A percentile compares a stretch with the other conserved stretches of the same genome.
These are phyloP conservation scores for Aspergillus oerlinghausenensis DNA, from an alignment of 2,329 filamentous ascomycete genomes.

Conservation along the genomic window DNA sequence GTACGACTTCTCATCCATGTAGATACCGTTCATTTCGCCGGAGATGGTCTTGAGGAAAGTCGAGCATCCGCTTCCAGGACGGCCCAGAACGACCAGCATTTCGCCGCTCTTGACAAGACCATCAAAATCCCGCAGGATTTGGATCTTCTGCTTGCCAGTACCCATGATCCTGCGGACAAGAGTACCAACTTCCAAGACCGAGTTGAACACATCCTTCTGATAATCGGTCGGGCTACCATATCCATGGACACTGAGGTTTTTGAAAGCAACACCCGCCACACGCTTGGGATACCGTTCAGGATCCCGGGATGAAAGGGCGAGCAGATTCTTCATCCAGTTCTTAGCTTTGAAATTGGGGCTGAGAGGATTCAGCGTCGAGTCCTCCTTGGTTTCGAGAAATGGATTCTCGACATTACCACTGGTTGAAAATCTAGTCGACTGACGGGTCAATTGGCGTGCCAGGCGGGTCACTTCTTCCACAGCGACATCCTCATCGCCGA, in stretches of 20 bases:
- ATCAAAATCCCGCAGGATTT: conserved; percentile 61
- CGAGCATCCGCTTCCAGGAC: conserved; percentile 59
- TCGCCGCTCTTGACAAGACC: conserved; percentile 57
- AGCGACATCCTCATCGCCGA: conserved; percentile 20
- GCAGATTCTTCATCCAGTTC: conserved; percentile 45
- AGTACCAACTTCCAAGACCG: conserved; percentile 31
- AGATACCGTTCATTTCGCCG: conserved; percentile 77
- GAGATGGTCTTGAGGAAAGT: conserved; percentile 82
- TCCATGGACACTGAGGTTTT: conserved; percentile 64
- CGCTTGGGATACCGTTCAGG: conserved; percentile 51
- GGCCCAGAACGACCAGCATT: conserved; percentile 55
- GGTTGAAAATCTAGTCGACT: conserved; percentile 29
- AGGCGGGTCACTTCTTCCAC: conserved; percentile 31
- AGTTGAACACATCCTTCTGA: conserved; percentile 47
- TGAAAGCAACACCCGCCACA: conserved; percentile 61
- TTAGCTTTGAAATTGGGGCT: conserved; percentile 43
- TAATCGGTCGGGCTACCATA: conserved; percentile 66
- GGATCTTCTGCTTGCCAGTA: conserved; percentile 45
- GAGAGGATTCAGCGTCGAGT: conserved; percentile 41
- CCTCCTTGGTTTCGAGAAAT: conserved; percentile 30
- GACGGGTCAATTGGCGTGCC: conserved; percentile 31
- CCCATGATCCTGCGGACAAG: conserved; percentile 30
- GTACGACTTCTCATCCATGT: conserved; percentile 63
- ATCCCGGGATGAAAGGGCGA: conserved; percentile 45
- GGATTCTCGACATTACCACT: conserved; percentile 28